Base-by-base conservation (phyloP, 805 yeast species). In the Metschnikowia lochheadii region DNA sequence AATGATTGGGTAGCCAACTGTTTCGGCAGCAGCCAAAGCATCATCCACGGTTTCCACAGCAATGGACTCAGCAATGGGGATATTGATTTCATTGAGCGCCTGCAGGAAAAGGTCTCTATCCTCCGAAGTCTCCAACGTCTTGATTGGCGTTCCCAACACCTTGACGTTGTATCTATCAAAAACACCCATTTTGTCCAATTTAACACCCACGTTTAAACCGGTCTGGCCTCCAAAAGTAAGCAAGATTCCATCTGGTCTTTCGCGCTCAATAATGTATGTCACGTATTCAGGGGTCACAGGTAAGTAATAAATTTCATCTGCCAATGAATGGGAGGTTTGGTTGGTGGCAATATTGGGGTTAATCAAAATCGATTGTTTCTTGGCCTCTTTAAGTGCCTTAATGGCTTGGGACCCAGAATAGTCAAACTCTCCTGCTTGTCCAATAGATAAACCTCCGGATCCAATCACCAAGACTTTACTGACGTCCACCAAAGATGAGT, bases 211-310 rank as follows among this genome's bases (percentile, higher is more conserved):
- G 66, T 91, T 94, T 63, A 94, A 79, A 57, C 87, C 99, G 33
- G 99, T 94, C 76, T 94, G 99, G 59, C 99, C 99, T 64, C 99
- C 99, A 69, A 94, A 94, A 3, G 99, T 92, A 65, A 92, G 80
- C 65, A 92, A 77, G 49, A 94, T 91, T 43, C 97, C 98, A 71
- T 94, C 98, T 38, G 99, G 99, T 60, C 83, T 82, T 75, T 94
- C 99, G 57, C 96, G 84, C 73, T 94, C 96, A 57, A 94, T 92
- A 64, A 94, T 89, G 69, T 94, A 88, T 40, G 91, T 87, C 60
- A 94, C 90, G 70, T 92, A 94, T 68, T 94, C 99, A 17, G 98
- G 87, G 37, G 98, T 94, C 45, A 94, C 98, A 14, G 99, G 99
- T 53, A 94, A 79, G 70, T 86, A 92, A 75, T 92, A 92, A 55